phyloP scores from a whole-genome alignment of 306 rosid species.

The Begonia peltatifolia region DNA sequence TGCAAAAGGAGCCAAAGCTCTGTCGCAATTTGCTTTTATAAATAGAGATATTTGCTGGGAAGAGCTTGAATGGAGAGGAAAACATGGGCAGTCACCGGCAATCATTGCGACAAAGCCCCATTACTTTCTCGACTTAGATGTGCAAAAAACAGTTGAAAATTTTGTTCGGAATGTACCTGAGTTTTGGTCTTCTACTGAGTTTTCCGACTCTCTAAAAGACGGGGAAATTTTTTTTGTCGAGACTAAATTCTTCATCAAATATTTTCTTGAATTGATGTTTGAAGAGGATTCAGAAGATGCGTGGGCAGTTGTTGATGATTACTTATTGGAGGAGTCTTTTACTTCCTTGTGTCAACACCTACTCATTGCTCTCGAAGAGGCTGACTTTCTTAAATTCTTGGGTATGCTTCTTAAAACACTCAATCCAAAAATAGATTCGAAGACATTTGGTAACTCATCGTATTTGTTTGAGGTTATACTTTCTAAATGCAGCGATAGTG shows the following conservation, averaged over 20 bases:
- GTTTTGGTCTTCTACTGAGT: conserved; percentile 82
- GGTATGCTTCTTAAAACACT: conserved; percentile 34
- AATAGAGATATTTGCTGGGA: conserved; percentile 90
- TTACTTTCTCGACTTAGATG: conserved; percentile 79
- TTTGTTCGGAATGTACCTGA: conserved; percentile 73
- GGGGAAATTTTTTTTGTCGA: conserved; percentile 70
- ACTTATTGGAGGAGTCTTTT: conserved; percentile 53
- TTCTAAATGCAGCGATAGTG: conserved; percentile 33
- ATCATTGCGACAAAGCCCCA: conserved; percentile 95
- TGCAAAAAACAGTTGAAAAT: conserved; percentile 56
- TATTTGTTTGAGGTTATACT: conserved; percentile 51
- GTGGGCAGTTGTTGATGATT: conserved; percentile 52
- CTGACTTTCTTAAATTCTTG: conserved; percentile 43
- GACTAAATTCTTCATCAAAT: conserved; percentile 40
- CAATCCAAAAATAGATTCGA: conserved; percentile 26
- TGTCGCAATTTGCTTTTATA: conserved; percentile 68
- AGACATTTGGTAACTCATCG: conserved; percentile 18
- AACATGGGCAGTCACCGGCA: conserved; percentile 95
- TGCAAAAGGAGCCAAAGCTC: conserved; percentile 63
- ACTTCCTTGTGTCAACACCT: conserved; percentile 65
- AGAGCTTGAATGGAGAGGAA: conserved; percentile 95
- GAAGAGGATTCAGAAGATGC: conserved; percentile 42
- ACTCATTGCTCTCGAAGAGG: conserved; percentile 66
- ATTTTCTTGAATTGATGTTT: conserved; percentile 58
- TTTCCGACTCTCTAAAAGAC: conserved; percentile 61